Base-by-base conservation (phyloP, 495 filamentous ascomycete genomes). In the Penicillium crystallinum region DNA sequence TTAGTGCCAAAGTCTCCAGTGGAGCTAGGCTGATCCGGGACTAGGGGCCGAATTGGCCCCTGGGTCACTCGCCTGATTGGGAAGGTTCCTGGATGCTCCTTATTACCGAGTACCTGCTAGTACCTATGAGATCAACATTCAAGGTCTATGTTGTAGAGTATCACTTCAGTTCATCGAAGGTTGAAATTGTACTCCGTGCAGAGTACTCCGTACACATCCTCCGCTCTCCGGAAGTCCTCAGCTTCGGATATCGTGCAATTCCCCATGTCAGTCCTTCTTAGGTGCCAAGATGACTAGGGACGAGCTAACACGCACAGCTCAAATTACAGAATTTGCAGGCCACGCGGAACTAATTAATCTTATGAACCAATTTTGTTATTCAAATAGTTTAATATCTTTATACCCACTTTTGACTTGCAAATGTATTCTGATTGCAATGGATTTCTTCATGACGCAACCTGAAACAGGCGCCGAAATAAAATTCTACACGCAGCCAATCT, bases 1-100 rank as follows among this genome's bases (percentile, higher is more conserved):
- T n/a, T n/a, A n/a, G n/a, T 40, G 36, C 23, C 21, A 11, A 50
- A 33, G 48, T 50, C 14, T 33, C 21, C 2, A 4, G 29, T 30
- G 19, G 37, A n/a, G 19, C 48, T 41, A 50, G 18, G 21, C 37
- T 23, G 19, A 25, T 34, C 29, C 30, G 18, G 48, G 48, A 5
- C 48, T 50, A 50, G 37, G 14, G 38, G 14, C 48, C 48, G 48
- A 42, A 42, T 30, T 1, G 48, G 42, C 48, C 48, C 48, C 48
- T 50, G 48, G 48, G 37, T 50, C 48, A 34, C 14, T n/a, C 19
- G 0, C 48, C 48, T 8, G 9, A 42, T 41, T 21, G 14, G 48
- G 48, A 42, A 50, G 30, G 38, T 34, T 50, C 15, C 39, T 50
- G 40, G 48, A 6, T 50, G 48, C 17, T 50, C 48, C 14, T 50